phyloP scores from a whole-genome alignment of 768 basidiomycete genomes.

The Russula brevipes region DNA sequence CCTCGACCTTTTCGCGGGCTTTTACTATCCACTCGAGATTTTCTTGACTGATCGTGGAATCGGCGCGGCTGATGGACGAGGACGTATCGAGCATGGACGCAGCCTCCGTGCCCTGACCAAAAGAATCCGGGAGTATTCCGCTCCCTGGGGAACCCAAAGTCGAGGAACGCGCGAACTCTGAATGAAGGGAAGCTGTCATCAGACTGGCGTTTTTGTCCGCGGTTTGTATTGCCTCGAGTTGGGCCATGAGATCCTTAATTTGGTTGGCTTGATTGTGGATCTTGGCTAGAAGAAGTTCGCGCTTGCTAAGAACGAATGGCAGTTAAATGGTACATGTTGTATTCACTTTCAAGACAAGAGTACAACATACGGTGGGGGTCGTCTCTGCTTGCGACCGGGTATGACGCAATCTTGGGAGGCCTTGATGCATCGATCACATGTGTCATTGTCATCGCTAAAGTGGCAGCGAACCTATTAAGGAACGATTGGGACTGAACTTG shows the following conservation, averaged over 20 bases:
- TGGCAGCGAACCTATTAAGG: conserved; percentile 63
- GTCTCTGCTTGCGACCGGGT: conserved; percentile 79
- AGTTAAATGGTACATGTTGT: neutral
- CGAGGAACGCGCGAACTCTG: conserved; percentile 23
- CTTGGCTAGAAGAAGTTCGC: conserved; percentile 70
- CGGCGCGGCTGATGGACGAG: conserved; percentile 17
- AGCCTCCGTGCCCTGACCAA: conserved; percentile 6
- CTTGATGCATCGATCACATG: conserved; percentile 68
- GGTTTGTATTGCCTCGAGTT: conserved; percentile 49
- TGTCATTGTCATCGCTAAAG: conserved; percentile 64
- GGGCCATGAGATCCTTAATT: conserved; percentile 65
- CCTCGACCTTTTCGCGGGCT: conserved; percentile 61
- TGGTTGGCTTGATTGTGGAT: conserved; percentile 70
- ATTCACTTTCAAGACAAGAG: neutral
- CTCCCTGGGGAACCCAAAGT: conserved; percentile 25
- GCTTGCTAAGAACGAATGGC: conserved; percentile 48
- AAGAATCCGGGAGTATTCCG: conserved; percentile 8
- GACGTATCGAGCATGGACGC: neutral
- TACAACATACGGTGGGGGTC: conserved; percentile 64
- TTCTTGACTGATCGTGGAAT: conserved; percentile 39
- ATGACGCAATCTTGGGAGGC: conserved; percentile 71
- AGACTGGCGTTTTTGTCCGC: conserved; percentile 18
- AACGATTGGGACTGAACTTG: neutral
- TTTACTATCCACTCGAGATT: conserved; percentile 75
- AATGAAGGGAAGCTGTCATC: conserved; percentile 18